Base-by-base conservation (phyloP, 2,329 filamentous ascomycete genomes). In the Geosmithia putterillii region DNA sequence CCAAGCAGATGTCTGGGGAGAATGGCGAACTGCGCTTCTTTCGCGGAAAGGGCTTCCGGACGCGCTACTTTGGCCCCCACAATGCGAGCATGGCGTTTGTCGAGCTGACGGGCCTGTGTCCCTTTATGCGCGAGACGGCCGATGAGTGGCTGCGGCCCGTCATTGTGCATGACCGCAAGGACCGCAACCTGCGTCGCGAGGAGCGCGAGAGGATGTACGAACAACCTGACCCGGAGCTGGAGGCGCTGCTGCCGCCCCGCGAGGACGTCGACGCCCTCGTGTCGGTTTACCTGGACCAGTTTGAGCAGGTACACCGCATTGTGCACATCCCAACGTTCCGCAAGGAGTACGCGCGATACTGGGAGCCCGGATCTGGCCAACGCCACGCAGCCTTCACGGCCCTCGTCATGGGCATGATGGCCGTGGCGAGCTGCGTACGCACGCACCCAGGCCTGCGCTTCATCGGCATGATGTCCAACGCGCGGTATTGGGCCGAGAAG, bases 121-220 rank as follows among this genome's bases (percentile, higher is more conserved):
- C 73, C 14, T 79, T 79, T 46, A 79, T 79, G 75, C 72, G 70
- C 49, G 74, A 79, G 59, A 78, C 74, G 1, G 73, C 74, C 9
- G 72, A 77, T 43, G 73, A 78, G 54, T 78, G 74, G 73, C 64
- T 79, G 44, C 67, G 70, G 42, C 74, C 75, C 7, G 67, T 78
- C 38, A 73, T 74, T 34, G 65, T 76, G 21, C 70, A 74, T 48
- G 62, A 69, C 37, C 64, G 65, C 49, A 77, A 79, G 58, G 73
- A 79, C 50, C 69, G 74, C 41, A 65, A 65, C 52, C 69, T 70
- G 50, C 65, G 72, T 40, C 67, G 68, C 47, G 64, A 70, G 49
- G 70, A 75, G 34, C 67, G 73, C 9, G 72, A 77, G 46, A 63
- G 59, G 50, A 59, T 63, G 44, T 74, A 70, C 43, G 56, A 60